These are phyloP conservation scores for Xylariaceae sp. DNA, from an alignment of 2,329 filamentous ascomycete species.

Conservation along the genomic window DNA sequence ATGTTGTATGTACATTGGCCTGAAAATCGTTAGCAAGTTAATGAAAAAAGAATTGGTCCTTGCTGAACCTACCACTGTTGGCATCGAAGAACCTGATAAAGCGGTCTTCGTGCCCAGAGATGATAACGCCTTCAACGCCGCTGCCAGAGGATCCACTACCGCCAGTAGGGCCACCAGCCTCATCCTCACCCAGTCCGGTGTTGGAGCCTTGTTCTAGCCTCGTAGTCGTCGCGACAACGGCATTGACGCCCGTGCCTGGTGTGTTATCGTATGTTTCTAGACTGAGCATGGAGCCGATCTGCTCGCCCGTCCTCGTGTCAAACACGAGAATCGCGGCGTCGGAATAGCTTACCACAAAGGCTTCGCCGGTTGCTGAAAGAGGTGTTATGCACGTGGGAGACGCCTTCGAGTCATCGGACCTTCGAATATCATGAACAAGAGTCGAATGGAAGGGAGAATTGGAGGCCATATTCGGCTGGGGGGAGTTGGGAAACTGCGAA, in stretches of 20 bases:
- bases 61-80: constrained; percentile 82
- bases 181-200: constrained; percentile 72
- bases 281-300: constrained; percentile 91
- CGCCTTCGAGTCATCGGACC: constrained; percentile 68
- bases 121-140: constrained; percentile 89
- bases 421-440: constrained; percentile 83
- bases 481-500: constrained; percentile 87
- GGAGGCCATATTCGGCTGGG: constrained; percentile 86
- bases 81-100: constrained; percentile 98
- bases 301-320: constrained; percentile 89
- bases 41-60: not conserved
- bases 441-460: constrained; percentile 87
- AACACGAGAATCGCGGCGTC: constrained; percentile 92
- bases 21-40: constrained; percentile 48
- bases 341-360: constrained; percentile 91
- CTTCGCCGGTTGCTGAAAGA: constrained; percentile 80
- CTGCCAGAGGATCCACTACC: constrained; percentile 71
- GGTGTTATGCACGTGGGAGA: constrained; percentile 94
- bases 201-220: constrained; percentile 76
- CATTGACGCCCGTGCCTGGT: constrained; percentile 79
- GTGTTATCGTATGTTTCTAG: constrained; percentile 93
- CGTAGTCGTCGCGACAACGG: constrained; percentile 85
- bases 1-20: constrained; percentile 99
- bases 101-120: constrained; percentile 94
- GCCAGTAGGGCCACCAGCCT: constrained; percentile 78